These are phyloP conservation scores for Saccharomycopsis hybrid DNA, from an alignment of 1,139 yeast genomes.

Conservation along the genomic window DNA sequence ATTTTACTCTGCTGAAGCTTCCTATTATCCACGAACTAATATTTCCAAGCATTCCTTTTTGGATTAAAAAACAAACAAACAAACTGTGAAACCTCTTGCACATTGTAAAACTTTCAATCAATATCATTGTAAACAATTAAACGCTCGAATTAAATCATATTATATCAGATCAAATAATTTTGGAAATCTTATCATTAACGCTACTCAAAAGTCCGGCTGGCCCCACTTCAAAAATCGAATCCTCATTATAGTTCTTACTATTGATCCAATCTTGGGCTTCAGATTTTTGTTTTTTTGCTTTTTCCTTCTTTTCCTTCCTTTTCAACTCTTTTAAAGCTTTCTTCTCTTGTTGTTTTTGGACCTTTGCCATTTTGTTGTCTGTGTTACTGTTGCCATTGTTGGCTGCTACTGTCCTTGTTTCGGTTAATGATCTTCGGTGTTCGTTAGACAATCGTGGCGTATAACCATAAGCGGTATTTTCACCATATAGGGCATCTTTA, in stretches of 20 bases:
- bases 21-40: too few species aligned
- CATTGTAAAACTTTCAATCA: too few species aligned
- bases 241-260: conserved; percentile 20
- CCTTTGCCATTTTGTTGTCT: too few species aligned
- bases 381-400: too few species aligned
- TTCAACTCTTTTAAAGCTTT: neutral
- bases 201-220: conserved; percentile 20
- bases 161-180: conserved; percentile 11
- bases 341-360: neutral
- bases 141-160: neutral
- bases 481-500: conserved; percentile 10
- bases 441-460: neutral
- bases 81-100: too few species aligned
- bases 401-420: neutral
- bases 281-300: neutral
- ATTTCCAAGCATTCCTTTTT: too few species aligned
- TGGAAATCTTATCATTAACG: conserved; percentile 20
- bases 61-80: too few species aligned
- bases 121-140: too few species aligned
- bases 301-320: neutral
- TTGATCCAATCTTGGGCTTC: conserved; percentile 19
- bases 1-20: too few species aligned
- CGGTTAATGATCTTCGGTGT: neutral
- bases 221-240: conserved; percentile 20
- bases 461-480: conserved; percentile 7